Evolutionary conservation across 2,329 filamentous ascomycete genomes (phyloP), one percentile per base, ranked within the genome.

Genomic region (Scortechinia acanthostroma): DNA sequence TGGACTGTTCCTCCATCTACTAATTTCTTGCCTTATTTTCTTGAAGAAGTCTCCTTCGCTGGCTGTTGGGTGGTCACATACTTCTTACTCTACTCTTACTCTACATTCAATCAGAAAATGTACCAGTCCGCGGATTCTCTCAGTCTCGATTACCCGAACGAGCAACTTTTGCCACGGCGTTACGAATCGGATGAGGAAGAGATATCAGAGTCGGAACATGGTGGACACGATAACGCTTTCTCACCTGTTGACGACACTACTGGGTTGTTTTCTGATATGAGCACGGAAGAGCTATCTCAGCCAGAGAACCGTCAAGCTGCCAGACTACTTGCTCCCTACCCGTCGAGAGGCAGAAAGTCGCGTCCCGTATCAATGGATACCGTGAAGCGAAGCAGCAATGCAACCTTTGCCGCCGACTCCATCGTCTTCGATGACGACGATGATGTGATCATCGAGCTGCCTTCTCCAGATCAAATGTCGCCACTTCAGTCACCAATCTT

Each of bases 101-200:
- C n/a, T n/a, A n/a, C n/a, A n/a, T n/a, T n/a, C n/a, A n/a, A 30
- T 40, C 35, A 40, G 17, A 17, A n/a, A n/a, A 40, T 40, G 35
- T 40, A 10, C 17, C 10, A 40, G 35, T 10, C 35, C 10, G 17
- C 17, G 10, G 35, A 6, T 6, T 40, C 35, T 10, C 35, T 40
- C 10, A 17, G 20, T 40, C 17, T 40, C 10, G 10, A 40, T 10
- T 19, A 17, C 35, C 6, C 20, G 10, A 40, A 19, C 35, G 6
- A 19, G 35, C 35, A 40, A 19, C 10, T 6, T 6, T 17, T 19
- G 6, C 35, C 6, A 19, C 55, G 53, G 33, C 55, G 55, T 21
- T 64, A 64, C 48, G 60, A 64, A 42, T 64, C 61, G 10, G 61
- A 64, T 21, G 61, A 64, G 48, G 61, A 64, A 48, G 60, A 59